Evolutionary conservation across 768 basidiomycete species (phyloP).

Genomic region (Epithele typhae): DNA sequence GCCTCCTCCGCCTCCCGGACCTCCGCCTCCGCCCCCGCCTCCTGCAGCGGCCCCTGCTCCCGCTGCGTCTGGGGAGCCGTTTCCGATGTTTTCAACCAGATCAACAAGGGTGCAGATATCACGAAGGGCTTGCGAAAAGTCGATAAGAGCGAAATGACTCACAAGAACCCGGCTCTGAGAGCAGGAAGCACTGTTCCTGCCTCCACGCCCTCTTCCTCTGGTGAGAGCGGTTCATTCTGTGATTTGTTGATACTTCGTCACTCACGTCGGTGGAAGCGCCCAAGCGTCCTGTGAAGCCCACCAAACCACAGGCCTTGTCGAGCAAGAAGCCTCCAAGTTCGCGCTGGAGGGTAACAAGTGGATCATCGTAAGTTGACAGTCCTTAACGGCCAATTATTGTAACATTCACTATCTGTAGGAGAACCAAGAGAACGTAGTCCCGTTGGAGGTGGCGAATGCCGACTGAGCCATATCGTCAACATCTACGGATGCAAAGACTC

Average conservation of each 20-base stretch:
- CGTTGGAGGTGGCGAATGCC: slow-evolving; percentile 68
- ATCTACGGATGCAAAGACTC: slow-evolving; percentile 88
- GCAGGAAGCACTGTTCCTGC: slow-evolving; percentile 47
- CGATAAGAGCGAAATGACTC: slow-evolving; percentile 95
- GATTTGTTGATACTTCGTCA: not conserved
- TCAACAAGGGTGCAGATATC: slow-evolving; percentile 87
- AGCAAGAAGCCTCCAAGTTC: slow-evolving; percentile 93
- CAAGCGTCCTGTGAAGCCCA: slow-evolving; percentile 74
- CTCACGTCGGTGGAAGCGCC: slow-evolving; percentile 3
- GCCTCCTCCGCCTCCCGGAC: slow-evolving; percentile 43
- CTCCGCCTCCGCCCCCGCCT: slow-evolving; percentile 15
- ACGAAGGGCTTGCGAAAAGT: slow-evolving; percentile 92
- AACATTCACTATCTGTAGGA: slow-evolving; percentile 75
- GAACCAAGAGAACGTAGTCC: slow-evolving; percentile 79
- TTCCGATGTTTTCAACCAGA: slow-evolving; percentile 82
- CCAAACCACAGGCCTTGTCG: slow-evolving; percentile 77
- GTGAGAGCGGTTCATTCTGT: slow-evolving; percentile 3
- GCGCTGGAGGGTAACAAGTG: slow-evolving; percentile 91
- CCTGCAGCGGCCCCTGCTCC: slow-evolving; percentile 25
- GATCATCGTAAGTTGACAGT: slow-evolving; percentile 81
- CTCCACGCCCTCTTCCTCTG: slow-evolving; percentile 15
- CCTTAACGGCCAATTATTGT: too few species aligned
- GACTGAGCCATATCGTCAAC: slow-evolving; percentile 83
- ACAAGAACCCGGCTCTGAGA: slow-evolving; percentile 92
- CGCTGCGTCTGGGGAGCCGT: slow-evolving; percentile 44